phyloP scores from a whole-genome alignment of 768 basidiomycete genomes.

The Lentinula boryana region DNA sequence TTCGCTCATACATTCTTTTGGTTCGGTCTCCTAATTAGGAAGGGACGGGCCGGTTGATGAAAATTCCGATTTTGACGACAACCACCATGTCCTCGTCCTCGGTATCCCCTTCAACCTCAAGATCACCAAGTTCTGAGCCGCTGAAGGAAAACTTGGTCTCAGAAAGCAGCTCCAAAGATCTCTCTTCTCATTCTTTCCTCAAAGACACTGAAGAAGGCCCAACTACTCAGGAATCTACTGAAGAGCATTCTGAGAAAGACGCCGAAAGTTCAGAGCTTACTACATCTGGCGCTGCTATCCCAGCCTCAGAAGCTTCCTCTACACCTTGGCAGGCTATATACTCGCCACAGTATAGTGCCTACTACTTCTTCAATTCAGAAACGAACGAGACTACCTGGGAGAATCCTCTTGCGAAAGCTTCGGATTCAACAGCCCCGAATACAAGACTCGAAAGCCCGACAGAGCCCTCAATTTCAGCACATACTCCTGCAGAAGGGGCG shows the following conservation, averaged over 20 bases:
- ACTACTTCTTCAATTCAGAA: constrained; percentile 77
- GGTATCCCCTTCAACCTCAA: not conserved
- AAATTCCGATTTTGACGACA: not conserved
- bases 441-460: constrained; percentile 16
- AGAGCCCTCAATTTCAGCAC: constrained; percentile 14
- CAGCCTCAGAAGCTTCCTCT: constrained; percentile 7
- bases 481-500: not conserved
- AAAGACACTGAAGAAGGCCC: constrained; percentile 2
- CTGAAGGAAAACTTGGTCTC: not conserved
- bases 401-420: constrained; percentile 54
- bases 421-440: constrained; percentile 18
- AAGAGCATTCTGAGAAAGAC: not conserved
- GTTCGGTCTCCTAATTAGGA: not conserved
- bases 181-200: not conserved
- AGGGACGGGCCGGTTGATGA: not conserved
- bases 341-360: constrained; percentile 70
- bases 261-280: constrained; percentile 5
- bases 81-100: constrained; percentile 4
- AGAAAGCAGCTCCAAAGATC: not conserved
- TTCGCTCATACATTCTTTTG: not conserved
- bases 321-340: constrained; percentile 76
- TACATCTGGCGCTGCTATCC: constrained; percentile 4
- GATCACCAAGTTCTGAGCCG: not conserved
- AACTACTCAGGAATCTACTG: not conserved
- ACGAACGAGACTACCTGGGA: constrained; percentile 82